phyloP scores from a whole-genome alignment of 208 protist genomes.

The Leishmania lainsoni region DNA sequence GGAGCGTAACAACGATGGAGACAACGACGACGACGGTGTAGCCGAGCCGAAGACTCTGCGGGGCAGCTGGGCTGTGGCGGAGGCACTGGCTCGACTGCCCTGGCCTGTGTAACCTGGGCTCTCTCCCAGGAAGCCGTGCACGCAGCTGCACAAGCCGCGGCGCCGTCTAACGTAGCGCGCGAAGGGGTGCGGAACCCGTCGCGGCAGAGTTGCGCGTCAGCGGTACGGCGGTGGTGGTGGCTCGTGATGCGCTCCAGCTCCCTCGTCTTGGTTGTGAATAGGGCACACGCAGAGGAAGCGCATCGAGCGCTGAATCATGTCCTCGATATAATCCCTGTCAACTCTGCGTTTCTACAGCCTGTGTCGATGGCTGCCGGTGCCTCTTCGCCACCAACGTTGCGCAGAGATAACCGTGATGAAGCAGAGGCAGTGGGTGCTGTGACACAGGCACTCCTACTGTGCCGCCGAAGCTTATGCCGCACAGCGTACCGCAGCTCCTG shows the following conservation, averaged over 20 bases:
- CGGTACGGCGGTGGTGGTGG: conserved; percentile 43
- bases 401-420: conserved; percentile 3
- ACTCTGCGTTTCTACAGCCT: conserved; percentile 17
- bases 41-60: conserved; percentile 10
- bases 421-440: conserved; percentile 9
- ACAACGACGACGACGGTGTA: neutral
- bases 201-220: neutral
- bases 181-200: neutral
- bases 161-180: neutral
- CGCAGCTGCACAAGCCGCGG: neutral
- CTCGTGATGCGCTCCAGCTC: conserved; percentile 36
- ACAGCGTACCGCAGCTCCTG: conserved; percentile 29
- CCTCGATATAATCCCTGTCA: conserved; percentile 10
- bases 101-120: conserved; percentile 14
- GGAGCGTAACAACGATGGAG: neutral
- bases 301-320: neutral
- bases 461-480: conserved; percentile 21
- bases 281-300: conserved; percentile 19
- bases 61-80: conserved; percentile 25
- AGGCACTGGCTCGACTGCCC: conserved; percentile 28
- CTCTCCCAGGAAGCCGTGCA: conserved; percentile 20
- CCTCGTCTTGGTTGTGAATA: conserved; percentile 38
- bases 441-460: conserved; percentile 11
- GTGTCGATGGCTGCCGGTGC: conserved; percentile 8
- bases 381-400: conserved; percentile 20